Base-by-base conservation (phyloP, 2,329 filamentous ascomycete species). In the Pleurostoma richardsiae region DNA sequence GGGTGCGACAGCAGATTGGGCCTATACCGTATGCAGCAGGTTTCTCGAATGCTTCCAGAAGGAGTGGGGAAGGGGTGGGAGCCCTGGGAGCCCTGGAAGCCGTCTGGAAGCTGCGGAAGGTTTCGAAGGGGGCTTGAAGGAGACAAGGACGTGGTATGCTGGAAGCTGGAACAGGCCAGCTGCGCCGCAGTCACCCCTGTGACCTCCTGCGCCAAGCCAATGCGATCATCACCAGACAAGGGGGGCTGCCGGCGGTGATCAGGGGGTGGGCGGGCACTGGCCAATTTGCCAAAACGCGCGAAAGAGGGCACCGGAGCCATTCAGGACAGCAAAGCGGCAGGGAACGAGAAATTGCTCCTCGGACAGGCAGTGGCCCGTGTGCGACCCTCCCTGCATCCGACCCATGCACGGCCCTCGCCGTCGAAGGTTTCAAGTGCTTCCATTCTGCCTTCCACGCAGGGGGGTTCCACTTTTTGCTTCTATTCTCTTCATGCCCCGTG, bases 21-120 rank as follows among this genome's bases (percentile, higher is more conserved):
- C 19, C 48, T 62, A 66, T 65, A 45, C 63, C 52, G n/a, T 30
- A 30, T 45, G 33, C 33, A 36, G 33, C 8, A 36, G 33, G 33
- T 36, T 36, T 36, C 43, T 46, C 58, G 63, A 57, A 67, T 56
- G 57, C 54, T 68, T 68, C 65, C 57, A 59, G 65, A 68, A 68
- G 55, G 47, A 53, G 59, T 60, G 55, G 49, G 41, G 45, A 31
- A 36, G 38, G n/a, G 19, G 39, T 43, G 42, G 48, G 41, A 52
- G 47, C 49, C 49, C 8, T 36, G 8, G 33, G n/a, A 36, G 33
- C 33, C 8, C n/a, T n/a, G 33, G n/a, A 36, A n/a, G 33, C 8
- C 33, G 33, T n/a, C 8, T 36, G 33, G 33, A 36, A 36, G 33
- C 8, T n/a, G n/a, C n/a, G 33, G 33, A 36, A 36, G 33, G 33